Percentiles rank a stretch among this genome's conserved stretches.
Evolutionary conservation across 306 rosid genomes (phyloP).

Genomic region (Rosa chinensis): DNA sequence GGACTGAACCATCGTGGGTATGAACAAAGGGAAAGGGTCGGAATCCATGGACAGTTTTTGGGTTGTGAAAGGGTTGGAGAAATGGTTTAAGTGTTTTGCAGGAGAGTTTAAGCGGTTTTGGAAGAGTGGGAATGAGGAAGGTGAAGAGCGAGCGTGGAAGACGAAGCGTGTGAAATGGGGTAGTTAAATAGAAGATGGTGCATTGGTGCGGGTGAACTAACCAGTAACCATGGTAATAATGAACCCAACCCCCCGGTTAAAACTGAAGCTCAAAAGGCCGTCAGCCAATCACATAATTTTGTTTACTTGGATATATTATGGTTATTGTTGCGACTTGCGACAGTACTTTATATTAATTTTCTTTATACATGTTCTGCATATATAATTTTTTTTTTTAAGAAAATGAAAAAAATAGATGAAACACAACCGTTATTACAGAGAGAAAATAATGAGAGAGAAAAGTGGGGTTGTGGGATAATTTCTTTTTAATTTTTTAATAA

Average conservation of each 20-base stretch:
- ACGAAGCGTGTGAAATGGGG: conserved; percentile 6
- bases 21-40: not conserved
- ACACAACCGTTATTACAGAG: too few relatives aligned
- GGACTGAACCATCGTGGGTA: conserved; percentile 19
- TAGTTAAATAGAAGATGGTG: conserved; percentile 32
- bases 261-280: not conserved
- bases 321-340: not conserved
- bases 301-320: too few relatives aligned
- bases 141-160: not conserved
- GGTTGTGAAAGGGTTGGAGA: not conserved
- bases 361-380: too few relatives aligned
- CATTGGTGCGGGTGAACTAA: conserved; percentile 6
- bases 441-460: too few relatives aligned
- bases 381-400: too few relatives aligned
- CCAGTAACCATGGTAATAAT: not conserved
- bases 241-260: not conserved
- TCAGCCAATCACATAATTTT: too few relatives aligned
- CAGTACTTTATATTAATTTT: not conserved
- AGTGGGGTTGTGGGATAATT: too few relatives aligned
- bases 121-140: not conserved
- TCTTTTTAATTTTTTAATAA: too few relatives aligned
- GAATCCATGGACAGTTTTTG: not conserved
- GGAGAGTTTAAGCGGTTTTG: too few relatives aligned
- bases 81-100: not conserved
- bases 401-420: too few relatives aligned